A percentile compares a stretch with the other conserved stretches of the same genome.
These are phyloP conservation scores for Garcia nutans DNA, from an alignment of 345 rosid species.

Conservation along the genomic window DNA sequence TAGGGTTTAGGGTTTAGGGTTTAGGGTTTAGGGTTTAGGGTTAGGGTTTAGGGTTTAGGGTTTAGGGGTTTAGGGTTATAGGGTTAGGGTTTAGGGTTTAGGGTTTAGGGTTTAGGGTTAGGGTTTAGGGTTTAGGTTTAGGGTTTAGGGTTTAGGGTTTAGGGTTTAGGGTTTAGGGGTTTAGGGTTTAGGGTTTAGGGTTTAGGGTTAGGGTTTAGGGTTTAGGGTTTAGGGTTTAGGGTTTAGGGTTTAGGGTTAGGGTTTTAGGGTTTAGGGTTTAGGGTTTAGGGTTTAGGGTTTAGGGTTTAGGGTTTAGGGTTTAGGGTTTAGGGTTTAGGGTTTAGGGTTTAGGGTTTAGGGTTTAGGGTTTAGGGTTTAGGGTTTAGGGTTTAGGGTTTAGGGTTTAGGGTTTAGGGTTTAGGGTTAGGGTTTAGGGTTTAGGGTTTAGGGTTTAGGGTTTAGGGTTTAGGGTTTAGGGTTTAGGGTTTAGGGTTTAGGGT, in stretches of 20 bases:
- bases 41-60: conserved; percentile 19
- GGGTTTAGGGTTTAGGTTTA: conserved; percentile 12
- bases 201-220: conserved; percentile 22
- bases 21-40: conserved; percentile 16
- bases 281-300: conserved; percentile 18
- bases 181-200: conserved; percentile 20
- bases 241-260: conserved; percentile 19
- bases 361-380: conserved; percentile 9
- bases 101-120: conserved; percentile 27
- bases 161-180: conserved; percentile 18
- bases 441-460: conserved; percentile 9
- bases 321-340: conserved; percentile 17
- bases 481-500: neutral
- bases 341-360: conserved; percentile 16
- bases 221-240: conserved; percentile 25
- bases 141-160: conserved; percentile 13
- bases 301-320: conserved; percentile 15
- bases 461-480: conserved; percentile 18
- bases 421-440: conserved; percentile 24
- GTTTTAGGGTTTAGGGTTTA: conserved; percentile 15
- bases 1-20: conserved; percentile 16
- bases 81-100: conserved; percentile 28
- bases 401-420: conserved; percentile 20
- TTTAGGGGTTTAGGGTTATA: conserved; percentile 25
- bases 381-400: conserved; percentile 1